Conservation (phyloP, 2,329 filamentous ascomycete genomes). For the Fonsecaea erecta region DNA sequence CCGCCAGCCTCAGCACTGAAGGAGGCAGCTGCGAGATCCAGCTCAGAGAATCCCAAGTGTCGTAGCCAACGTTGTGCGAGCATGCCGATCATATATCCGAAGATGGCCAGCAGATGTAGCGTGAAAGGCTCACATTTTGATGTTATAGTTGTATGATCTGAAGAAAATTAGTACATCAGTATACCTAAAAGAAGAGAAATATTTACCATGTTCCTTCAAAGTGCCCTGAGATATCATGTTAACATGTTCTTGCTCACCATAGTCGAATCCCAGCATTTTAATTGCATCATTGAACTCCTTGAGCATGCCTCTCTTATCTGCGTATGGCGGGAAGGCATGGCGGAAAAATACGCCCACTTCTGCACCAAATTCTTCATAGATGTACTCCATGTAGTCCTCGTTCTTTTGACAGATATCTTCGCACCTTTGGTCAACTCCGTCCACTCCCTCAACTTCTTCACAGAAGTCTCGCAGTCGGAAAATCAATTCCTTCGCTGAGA, state of each 20-base stretch:
- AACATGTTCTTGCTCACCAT: not conserved
- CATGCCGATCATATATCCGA: not conserved
- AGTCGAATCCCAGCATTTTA: not conserved
- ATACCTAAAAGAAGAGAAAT: not conserved
- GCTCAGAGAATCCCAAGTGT: not conserved
- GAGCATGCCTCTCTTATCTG: not conserved
- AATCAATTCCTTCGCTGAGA: not conserved
- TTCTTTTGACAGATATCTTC: not conserved
- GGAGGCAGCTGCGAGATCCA: not conserved
- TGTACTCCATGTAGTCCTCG: not conserved
- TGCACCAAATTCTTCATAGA: not conserved
- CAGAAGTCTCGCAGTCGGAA: not conserved
- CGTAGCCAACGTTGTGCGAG: not conserved
- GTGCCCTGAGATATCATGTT: not conserved
- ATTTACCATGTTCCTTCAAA: not conserved
- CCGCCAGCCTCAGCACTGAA: not conserved
- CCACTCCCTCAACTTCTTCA: not conserved
- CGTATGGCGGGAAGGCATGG: not conserved
- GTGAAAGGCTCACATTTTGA: not conserved
- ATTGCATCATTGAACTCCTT: slow-evolving; percentile 1
- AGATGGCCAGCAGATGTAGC: not conserved
- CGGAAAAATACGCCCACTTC: not conserved
- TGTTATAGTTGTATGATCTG: not conserved
- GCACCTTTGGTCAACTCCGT: not conserved
- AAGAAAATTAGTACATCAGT: not conserved